Conservation (phyloP, 352 stramenopile species). For the Phytophthora europaea region DNA sequence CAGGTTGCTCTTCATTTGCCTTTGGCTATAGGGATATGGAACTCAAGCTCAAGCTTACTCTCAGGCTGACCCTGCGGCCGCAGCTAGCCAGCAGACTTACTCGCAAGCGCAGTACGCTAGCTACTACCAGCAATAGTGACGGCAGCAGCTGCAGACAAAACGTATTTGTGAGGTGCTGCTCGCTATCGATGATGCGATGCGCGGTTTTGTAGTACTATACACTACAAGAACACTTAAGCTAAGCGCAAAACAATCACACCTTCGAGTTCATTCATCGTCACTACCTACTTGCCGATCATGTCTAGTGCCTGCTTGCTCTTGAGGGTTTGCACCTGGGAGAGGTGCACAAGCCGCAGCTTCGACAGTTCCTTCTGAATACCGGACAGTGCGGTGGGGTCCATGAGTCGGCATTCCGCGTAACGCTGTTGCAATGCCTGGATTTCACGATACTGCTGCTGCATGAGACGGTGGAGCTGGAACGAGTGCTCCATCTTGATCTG, state of each 20-base stretch:
- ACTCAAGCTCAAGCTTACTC: slow-evolving; percentile 56
- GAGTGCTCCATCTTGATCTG: slow-evolving; percentile 90
- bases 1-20: slow-evolving; percentile 15
- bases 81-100: slow-evolving; percentile 47
- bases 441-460: slow-evolving; percentile 90
- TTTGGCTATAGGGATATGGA: slow-evolving; percentile 62
- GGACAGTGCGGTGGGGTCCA: slow-evolving; percentile 77
- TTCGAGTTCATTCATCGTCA: slow-evolving; percentile 9
- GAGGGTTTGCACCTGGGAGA: slow-evolving; percentile 87
- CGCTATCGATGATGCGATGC: neutral
- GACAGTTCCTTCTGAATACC: slow-evolving; percentile 88
- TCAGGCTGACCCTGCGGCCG: slow-evolving; percentile 42
- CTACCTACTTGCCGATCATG: slow-evolving; percentile 68
- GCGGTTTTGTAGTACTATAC: neutral
- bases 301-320: slow-evolving; percentile 89
- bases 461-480: slow-evolving; percentile 87
- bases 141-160: neutral
- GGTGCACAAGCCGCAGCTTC: slow-evolving; percentile 85
- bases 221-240: slow-evolving; percentile 10
- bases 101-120: slow-evolving; percentile 70
- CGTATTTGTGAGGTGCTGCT: neutral
- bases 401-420: slow-evolving; percentile 80
- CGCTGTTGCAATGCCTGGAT: slow-evolving; percentile 89
- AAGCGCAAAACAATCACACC: slow-evolving; percentile 18
- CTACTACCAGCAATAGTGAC: slow-evolving; percentile 72